Evolutionary conservation across 2,329 filamentous ascomycete species (phyloP), one percentile per base, ranked within the genome.

Genomic region (Sarocladium kiliense): DNA sequence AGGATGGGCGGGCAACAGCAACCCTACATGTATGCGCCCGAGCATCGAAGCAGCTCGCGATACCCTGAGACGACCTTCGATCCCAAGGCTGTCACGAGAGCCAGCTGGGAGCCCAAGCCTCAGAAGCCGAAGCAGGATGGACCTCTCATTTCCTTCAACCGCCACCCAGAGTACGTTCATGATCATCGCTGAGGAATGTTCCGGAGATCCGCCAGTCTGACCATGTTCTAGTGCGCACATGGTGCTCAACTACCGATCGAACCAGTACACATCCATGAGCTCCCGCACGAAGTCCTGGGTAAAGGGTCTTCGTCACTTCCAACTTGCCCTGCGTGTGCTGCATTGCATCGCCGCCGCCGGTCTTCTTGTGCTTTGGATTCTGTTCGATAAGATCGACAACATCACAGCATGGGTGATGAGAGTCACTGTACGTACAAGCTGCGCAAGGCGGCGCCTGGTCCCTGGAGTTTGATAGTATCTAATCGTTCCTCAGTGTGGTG

Each of bases 11-110:
- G 32, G 18, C 32, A 27, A 30, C 44, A 25, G 3, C 71, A 69
- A 71, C 89, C 89, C 55, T 94, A 87, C 74, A 79, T 93, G 70
- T 94, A 94, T 72, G 80, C 85, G 58, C 64, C 72, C 64, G 75
- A 68, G 70, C 79, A 59, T 68, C 71, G 62, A 64, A 66, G 77
- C 63, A 77, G 83, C 66, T 73, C 76, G 49, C 78, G 79, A 62
- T 79, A 79, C 59, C 79, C 74, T 67, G 73, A 69, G 68, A 74
- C 64, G 65, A 74, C 68, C n/a, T 96, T 95, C 71, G 91, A 97
- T 64, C 92, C 93, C 50, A 95, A 92, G 70, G 88, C 89, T 57
- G 81, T 91, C 50, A 92, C 91, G 21, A 81, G 91, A 66, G 88
- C 89, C 59, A 93, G 88, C 72, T 89, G 83, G 76, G 75, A 84